phyloP scores from a whole-genome alignment of 2,329 filamentous ascomycete genomes.

The Epicoccum sorghinum region DNA sequence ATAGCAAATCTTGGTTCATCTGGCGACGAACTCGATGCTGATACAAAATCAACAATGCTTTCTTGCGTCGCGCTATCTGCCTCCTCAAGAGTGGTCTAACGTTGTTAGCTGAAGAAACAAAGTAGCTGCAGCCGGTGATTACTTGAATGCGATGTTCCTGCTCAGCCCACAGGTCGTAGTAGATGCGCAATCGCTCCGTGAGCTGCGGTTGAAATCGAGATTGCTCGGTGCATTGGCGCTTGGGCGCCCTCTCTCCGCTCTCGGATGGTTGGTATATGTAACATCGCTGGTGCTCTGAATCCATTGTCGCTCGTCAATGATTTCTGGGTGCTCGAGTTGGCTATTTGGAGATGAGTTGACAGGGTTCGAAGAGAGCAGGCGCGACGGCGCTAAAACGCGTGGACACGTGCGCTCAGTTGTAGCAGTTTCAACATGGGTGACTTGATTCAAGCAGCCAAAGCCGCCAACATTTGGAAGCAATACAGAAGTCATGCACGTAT shows the following conservation, averaged over 20 bases:
- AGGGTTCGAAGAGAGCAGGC: constrained; percentile 14
- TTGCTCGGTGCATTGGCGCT: constrained; percentile 49
- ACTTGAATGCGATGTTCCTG: constrained; percentile 70
- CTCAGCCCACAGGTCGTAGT: constrained; percentile 67
- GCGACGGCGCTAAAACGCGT: constrained; percentile 30
- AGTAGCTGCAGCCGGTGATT: neutral
- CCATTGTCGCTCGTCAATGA: constrained; percentile 44
- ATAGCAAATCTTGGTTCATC: constrained; percentile 55
- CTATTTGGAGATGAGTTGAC: constrained; percentile 14
- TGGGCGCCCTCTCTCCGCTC: constrained; percentile 45
- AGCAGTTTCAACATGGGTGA: too few species aligned
- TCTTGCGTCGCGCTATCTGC: constrained; percentile 49
- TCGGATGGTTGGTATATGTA: constrained; percentile 52
- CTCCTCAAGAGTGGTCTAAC: constrained; percentile 46
- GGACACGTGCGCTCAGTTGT: constrained; percentile 26
- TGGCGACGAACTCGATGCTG: constrained; percentile 28
- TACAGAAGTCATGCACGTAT: neutral
- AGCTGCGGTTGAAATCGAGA: constrained; percentile 29
- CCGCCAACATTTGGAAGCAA: neutral
- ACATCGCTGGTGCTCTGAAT: constrained; percentile 58
- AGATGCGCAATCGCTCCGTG: constrained; percentile 63
- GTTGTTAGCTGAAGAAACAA: constrained; percentile 16
- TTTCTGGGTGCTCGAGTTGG: neutral
- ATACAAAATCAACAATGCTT: constrained; percentile 49
- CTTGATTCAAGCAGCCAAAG: neutral